Conservation (phyloP, 1,284 basidiomycete genomes). For the Apiotrichum gracile region DNA sequence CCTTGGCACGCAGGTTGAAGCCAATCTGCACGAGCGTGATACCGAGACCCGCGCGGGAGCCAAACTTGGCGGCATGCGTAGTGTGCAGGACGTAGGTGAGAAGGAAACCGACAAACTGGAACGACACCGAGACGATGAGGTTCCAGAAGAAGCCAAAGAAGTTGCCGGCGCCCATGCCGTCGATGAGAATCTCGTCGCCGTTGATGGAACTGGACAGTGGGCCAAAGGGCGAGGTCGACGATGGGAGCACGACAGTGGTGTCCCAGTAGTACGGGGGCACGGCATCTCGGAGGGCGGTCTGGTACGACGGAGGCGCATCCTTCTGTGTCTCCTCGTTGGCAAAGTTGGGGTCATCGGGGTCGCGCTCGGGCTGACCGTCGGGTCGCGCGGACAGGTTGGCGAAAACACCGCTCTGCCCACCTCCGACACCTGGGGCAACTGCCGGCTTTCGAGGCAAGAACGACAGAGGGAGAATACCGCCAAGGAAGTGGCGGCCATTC, state of each 20-base stretch:
- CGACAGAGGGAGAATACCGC: conserved; percentile 66
- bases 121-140: conserved; percentile 82
- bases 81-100: conserved; percentile 88
- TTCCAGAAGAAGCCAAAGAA: conserved; percentile 49
- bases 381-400: conserved; percentile 84
- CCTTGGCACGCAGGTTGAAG: conserved; percentile 64
- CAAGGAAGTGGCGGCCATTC: conserved; percentile 59
- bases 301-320: conserved; percentile 83
- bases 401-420: conserved; percentile 90
- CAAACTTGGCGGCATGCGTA: conserved; percentile 91
- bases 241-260: conserved; percentile 75
- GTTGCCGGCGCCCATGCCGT: conserved; percentile 55
- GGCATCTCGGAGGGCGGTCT: conserved; percentile 79
- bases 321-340: conserved; percentile 71
- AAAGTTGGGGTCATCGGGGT: conserved; percentile 57
- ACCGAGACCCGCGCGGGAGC: conserved; percentile 88
- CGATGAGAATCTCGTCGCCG: conserved; percentile 54
- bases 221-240: conserved; percentile 47
- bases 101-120: conserved; percentile 94
- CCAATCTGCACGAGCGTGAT: conserved; percentile 91
- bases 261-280: conserved; percentile 98
- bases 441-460: conserved; percentile 55
- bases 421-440: conserved; percentile 49
- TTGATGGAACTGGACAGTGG: conserved; percentile 46
- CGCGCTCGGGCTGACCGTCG: conserved; percentile 51